Evolutionary conservation across 352 stramenopile genomes (phyloP).

Genomic region (Thraustochytrium sp.): DNA sequence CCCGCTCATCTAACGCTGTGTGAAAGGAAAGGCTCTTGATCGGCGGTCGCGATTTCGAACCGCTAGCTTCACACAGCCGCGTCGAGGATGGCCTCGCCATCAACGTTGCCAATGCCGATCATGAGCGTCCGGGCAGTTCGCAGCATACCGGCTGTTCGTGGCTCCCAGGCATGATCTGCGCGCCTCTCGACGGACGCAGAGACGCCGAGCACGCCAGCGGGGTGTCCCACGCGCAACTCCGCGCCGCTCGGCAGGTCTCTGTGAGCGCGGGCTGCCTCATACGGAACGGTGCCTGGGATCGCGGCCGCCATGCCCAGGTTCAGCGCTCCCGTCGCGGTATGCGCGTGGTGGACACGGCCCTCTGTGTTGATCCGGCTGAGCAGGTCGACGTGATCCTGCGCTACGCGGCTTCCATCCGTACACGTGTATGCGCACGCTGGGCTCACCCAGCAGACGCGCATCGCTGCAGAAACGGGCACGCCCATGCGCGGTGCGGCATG

Average conservation of each 20-base stretch:
- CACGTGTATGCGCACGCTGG: background rate
- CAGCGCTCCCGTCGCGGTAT: constrained; percentile 28
- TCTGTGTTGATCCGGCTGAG: constrained; percentile 25
- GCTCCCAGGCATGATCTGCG: background rate
- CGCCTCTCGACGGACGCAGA: background rate
- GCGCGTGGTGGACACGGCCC: constrained; percentile 23
- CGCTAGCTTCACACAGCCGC: background rate
- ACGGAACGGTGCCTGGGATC: constrained; percentile 24
- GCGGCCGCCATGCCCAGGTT: constrained; percentile 23
- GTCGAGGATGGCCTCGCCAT: too few species aligned
- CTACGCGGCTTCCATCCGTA: background rate
- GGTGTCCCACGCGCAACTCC: background rate
- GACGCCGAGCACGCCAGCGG: background rate
- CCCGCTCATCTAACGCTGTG: too few species aligned
- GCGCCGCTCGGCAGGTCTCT: background rate
- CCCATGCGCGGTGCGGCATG: background rate
- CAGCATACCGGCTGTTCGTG: background rate
- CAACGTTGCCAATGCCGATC: background rate
- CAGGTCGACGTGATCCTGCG: background rate
- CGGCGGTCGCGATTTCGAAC: too few species aligned
- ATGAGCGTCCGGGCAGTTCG: background rate
- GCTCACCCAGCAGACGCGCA: constrained; percentile 24
- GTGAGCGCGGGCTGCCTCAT: background rate
- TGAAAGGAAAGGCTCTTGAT: too few species aligned
- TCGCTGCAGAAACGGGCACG: background rate